Conservation (phyloP, 805 yeast genomes). For the Sugiyamaella lignohabitans region DNA sequence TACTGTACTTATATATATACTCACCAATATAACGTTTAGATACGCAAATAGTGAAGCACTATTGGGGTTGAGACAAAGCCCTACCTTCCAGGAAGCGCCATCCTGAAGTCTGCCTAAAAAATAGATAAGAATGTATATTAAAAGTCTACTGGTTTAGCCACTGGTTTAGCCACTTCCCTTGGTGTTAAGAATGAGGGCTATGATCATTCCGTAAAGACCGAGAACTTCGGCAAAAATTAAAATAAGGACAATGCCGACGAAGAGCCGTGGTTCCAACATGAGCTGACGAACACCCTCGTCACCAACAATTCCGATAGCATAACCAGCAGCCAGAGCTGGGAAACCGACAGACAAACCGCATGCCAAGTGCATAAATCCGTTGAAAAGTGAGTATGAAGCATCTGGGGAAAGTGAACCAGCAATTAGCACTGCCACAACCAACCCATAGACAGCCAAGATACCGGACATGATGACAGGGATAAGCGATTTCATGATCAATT, state of each 20-base stretch:
- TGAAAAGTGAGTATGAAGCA: constrained; percentile 75
- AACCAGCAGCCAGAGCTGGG: constrained; percentile 93
- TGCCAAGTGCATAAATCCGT: constrained; percentile 97
- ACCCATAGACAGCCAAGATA: constrained; percentile 92
- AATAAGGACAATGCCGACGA: constrained; percentile 84
- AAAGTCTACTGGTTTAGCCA: no score
- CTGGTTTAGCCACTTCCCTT: constrained; percentile 70
- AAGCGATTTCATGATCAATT: constrained; percentile 80
- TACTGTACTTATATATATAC: constrained; percentile 3
- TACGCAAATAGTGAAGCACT: no score
- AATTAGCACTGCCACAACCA: constrained; percentile 91
- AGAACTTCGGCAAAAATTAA: constrained; percentile 87
- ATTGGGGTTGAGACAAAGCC: background rate
- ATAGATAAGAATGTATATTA: background rate
- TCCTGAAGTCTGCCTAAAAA: background rate
- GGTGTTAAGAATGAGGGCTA: constrained; percentile 87
- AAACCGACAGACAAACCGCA: constrained; percentile 96
- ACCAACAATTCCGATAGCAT: constrained; percentile 91
- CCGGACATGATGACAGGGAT: constrained; percentile 99
- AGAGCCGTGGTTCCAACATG: constrained; percentile 81
- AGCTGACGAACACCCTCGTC: constrained; percentile 86
- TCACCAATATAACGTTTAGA: no score
- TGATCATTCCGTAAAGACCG: constrained; percentile 90
- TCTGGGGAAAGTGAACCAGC: constrained; percentile 76
- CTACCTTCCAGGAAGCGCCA: background rate